Conservation (phyloP, 805 yeast species). For the Barnettozyma botsteinii region DNA sequence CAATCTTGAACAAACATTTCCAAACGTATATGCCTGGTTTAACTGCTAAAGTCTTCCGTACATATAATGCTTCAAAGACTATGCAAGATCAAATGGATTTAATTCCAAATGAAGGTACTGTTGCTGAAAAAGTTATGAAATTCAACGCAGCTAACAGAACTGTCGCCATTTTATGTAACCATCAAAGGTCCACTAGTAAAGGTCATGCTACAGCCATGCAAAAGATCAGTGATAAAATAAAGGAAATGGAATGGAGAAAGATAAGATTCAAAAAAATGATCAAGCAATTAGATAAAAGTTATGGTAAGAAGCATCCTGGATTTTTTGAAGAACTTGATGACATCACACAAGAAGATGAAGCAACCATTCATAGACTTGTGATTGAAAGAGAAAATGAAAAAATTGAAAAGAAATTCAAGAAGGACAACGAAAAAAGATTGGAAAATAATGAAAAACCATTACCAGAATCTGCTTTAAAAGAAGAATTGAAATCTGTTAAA, state of each 20-base stretch:
- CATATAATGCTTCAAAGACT: slow-evolving; percentile 92
- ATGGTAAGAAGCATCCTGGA: slow-evolving; percentile 43
- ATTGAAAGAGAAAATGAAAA: slow-evolving; percentile 63
- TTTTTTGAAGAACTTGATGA: slow-evolving; percentile 67
- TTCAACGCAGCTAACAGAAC: slow-evolving; percentile 94
- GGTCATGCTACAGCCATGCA: slow-evolving; percentile 77
- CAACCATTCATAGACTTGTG: slow-evolving; percentile 50
- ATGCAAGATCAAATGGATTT: slow-evolving; percentile 92
- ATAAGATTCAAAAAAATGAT: slow-evolving; percentile 69
- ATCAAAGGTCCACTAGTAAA: slow-evolving; percentile 88
- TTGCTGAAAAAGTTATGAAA: slow-evolving; percentile 78
- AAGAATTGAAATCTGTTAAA: slow-evolving; percentile 49
- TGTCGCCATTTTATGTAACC: slow-evolving; percentile 94
- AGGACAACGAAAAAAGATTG: slow-evolving; percentile 71
- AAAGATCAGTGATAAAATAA: slow-evolving; percentile 68
- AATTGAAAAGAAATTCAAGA: slow-evolving; percentile 54
- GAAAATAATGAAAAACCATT: slow-evolving; percentile 50
- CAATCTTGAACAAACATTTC: slow-evolving; percentile 75
- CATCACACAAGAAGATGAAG: slow-evolving; percentile 58
- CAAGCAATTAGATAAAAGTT: slow-evolving; percentile 51
- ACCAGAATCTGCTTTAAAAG: slow-evolving; percentile 51
- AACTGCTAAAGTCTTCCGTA: slow-evolving; percentile 96
- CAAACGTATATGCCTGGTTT: slow-evolving; percentile 89
- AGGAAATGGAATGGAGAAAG: slow-evolving; percentile 82
- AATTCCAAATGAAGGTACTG: slow-evolving; percentile 81